phyloP scores from a whole-genome alignment of 305 asterid genomes.

The Solanum hybrid region DNA sequence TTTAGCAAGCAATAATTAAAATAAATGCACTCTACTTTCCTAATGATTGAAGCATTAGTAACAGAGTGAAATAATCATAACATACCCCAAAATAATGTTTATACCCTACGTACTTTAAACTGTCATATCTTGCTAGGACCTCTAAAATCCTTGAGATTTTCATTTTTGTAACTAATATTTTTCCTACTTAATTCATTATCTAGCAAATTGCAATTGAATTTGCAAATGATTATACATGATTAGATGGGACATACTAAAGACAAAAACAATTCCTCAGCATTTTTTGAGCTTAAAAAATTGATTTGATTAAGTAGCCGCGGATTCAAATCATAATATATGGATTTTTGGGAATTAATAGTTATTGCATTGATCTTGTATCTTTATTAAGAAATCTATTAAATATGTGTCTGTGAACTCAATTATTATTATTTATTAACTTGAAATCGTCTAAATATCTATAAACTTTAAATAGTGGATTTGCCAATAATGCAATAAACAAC shows the following conservation, averaged over 20 bases:
- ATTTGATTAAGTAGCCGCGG: no score
- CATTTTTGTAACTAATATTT: no score
- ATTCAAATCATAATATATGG: no score
- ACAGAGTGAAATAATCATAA: not conserved
- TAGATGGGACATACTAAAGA: no score
- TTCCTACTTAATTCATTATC: no score
- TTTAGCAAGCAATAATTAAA: not conserved
- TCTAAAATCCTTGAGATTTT: not conserved
- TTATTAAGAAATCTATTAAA: not conserved
- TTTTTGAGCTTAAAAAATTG: no score
- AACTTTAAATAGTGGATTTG: fast-evolving
- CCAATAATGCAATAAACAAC: not conserved
- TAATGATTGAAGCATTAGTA: conserved; percentile 1
- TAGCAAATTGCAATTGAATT: no score
- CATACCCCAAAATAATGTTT: not conserved
- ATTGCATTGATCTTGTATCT: not conserved
- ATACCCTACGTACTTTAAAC: not conserved
- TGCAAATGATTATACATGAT: no score
- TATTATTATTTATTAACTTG: not conserved
- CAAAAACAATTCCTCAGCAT: no score
- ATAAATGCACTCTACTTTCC: not conserved
- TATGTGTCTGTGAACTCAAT: fast-evolving
- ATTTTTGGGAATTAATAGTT: not conserved
- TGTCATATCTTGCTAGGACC: conserved; percentile 5
- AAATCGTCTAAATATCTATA: fast-evolving